Evolutionary conservation across 345 rosid species (phyloP).

Genomic region (Linum lewisii): DNA sequence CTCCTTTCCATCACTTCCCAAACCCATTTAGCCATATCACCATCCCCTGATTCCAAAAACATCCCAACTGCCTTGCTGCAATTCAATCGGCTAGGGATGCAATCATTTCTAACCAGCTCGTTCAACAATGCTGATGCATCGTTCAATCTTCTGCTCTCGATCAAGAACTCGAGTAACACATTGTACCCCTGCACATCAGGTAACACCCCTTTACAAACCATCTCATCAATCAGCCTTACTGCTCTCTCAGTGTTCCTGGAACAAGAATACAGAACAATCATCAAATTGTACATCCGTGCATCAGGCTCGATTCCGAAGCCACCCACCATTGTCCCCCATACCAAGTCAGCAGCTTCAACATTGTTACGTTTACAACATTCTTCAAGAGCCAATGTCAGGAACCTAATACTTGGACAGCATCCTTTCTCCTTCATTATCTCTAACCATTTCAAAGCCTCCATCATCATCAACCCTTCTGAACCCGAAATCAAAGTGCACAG

Average conservation of each 20-base stretch:
- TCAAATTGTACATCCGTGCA: slow-evolving; percentile 35
- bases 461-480: slow-evolving; percentile 25
- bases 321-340: slow-evolving; percentile 40
- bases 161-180: slow-evolving; percentile 33
- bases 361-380: slow-evolving; percentile 26
- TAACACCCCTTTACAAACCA: slow-evolving; percentile 41
- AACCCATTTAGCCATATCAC: slow-evolving; percentile 32
- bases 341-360: slow-evolving; percentile 24
- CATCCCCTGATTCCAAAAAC: slow-evolving; percentile 27
- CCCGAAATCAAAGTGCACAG: slow-evolving; percentile 37
- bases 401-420: slow-evolving; percentile 42
- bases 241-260: slow-evolving; percentile 24
- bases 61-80: slow-evolving; percentile 32
- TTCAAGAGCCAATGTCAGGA: slow-evolving; percentile 26
- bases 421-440: slow-evolving; percentile 21
- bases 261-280: slow-evolving; percentile 37
- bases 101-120: slow-evolving; percentile 51
- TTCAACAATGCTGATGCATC: slow-evolving; percentile 32
- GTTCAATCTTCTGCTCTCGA: slow-evolving; percentile 30
- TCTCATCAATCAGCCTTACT: slow-evolving; percentile 34
- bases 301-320: slow-evolving; percentile 33
- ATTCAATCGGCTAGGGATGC: slow-evolving; percentile 24
- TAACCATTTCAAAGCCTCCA: slow-evolving; percentile 27
- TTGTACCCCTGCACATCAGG: slow-evolving; percentile 39
- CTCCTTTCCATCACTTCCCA: slow-evolving; percentile 49